Evolutionary conservation across 805 yeast genomes (phyloP), one percentile per base, ranked within the genome.

Genomic region (Lipomyces yamadae): DNA sequence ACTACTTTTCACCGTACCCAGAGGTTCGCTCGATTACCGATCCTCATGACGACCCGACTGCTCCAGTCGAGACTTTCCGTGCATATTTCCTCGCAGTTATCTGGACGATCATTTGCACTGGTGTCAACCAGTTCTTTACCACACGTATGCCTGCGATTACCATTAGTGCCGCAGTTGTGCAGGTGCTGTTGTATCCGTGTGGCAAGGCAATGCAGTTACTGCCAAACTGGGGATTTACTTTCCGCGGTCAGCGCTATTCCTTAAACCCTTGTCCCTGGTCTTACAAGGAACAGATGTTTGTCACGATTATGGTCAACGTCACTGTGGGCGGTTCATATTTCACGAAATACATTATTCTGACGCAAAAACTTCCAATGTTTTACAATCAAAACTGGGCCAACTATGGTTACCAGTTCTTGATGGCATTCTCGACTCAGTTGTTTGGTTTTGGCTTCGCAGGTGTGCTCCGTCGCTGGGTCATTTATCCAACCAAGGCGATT

Each of bases 371-470:
- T 35, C 52, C 62, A 8, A 66, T 64, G 50, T 78, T 76, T 61
- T 77, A 73, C 62, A 81, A 83, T 62, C 7, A 58, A 11, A 42
- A 34, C 5, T 65, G 48, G 30, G 59, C 37, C 18, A 50, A n/a
- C 60, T 56, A 53, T 37, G 90, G 89, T 18, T 86, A 83, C 66
- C 83, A 82, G 68, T 76, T 88, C 32, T 75, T 86, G 61, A 79
- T 86, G 52, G 79, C 82, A 58, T 72, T 84, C 62, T 81, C 89
- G 13, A 82, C 89, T 45, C 91, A 88, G 75, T 79, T 85, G 69
- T 80, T 88, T 60, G 92, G 92, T 7, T 85, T 86, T 70, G 87
- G 89, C 33, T 75, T 86, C 60, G 90, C 90, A 57, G 92, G 93
- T 37, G 63, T 88, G 65, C 80, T 84, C 52, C 80, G 88, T 69